These are phyloP conservation scores for Williopsis jadinii DNA, from an alignment of 1,139 yeast species.

Conservation along the genomic window DNA sequence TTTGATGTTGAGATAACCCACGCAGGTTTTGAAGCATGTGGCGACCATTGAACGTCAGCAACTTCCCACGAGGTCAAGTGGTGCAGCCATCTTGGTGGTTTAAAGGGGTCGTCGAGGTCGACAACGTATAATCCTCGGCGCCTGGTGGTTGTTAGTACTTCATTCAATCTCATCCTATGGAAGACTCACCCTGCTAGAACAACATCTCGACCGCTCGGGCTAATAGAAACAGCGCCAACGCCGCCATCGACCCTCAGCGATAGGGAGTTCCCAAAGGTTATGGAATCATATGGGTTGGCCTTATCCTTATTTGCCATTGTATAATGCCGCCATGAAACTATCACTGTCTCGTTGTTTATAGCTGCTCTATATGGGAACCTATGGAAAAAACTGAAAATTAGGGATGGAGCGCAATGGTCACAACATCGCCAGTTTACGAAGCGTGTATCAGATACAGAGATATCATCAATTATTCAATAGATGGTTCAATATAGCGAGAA, in stretches of 20 bases:
- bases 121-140: conserved; percentile 80
- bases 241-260: conserved; percentile 88
- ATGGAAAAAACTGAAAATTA: too few species aligned
- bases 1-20: conserved; percentile 95
- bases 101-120: conserved; percentile 92
- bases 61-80: conserved; percentile 97
- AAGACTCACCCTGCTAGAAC: conserved; percentile 66
- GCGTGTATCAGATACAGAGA: too few species aligned
- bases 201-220: conserved; percentile 91
- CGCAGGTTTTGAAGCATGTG: conserved; percentile 71
- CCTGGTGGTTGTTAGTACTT: conserved; percentile 20
- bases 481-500: too few species aligned
- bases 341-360: too few species aligned
- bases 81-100: conserved; percentile 89
- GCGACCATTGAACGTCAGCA: conserved; percentile 98
- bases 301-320: not conserved
- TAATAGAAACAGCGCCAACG: conserved; percentile 86
- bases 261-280: conserved; percentile 71
- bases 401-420: too few species aligned
- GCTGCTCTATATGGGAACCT: too few species aligned
- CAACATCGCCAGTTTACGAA: too few species aligned
- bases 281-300: conserved; percentile 29
- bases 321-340: too few species aligned
- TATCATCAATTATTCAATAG: too few species aligned
- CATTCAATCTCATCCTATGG: not conserved